Evolutionary conservation across 495 filamentous ascomycete species (phyloP).

Genomic region (Penicilliopsis zonata): DNA sequence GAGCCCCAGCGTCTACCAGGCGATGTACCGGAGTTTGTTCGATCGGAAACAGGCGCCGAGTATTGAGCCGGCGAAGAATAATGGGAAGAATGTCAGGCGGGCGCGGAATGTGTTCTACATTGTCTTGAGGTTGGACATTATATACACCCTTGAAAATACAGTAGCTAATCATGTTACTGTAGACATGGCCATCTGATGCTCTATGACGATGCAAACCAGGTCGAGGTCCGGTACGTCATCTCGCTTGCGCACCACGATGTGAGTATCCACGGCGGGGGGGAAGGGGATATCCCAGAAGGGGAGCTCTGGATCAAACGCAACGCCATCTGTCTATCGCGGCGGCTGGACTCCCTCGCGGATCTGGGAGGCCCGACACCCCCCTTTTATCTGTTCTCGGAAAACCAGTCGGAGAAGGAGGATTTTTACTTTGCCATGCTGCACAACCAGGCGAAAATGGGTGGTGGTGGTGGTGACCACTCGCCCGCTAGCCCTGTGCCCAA

Average conservation of each 20-base stretch:
- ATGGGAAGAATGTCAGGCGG: constrained; percentile 53
- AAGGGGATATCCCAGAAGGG: constrained; percentile 70
- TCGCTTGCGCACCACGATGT: constrained; percentile 80
- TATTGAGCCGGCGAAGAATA: constrained; percentile 33
- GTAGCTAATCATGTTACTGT: constrained; percentile 2
- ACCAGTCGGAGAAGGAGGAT: constrained; percentile 90
- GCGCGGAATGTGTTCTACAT: constrained; percentile 90
- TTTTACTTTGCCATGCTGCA: constrained; percentile 90
- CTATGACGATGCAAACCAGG: constrained; percentile 78
- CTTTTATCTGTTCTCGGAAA: constrained; percentile 89
- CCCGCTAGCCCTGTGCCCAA: constrained; percentile 48
- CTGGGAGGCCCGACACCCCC: constrained; percentile 53
- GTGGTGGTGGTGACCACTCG: too few relatives aligned
- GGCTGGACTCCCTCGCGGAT: constrained; percentile 48
- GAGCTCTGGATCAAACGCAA: constrained; percentile 95
- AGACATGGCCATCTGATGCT: constrained; percentile 96
- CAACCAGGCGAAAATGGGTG: constrained; percentile 61
- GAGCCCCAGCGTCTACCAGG: constrained; percentile 90
- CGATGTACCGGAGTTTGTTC: constrained; percentile 94
- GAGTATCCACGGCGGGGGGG: constrained; percentile 77
- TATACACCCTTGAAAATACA: background rate
- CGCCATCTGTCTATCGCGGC: constrained; percentile 73
- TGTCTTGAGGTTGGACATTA: constrained; percentile 56
- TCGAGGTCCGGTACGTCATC: constrained; percentile 91
- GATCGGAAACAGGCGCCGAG: constrained; percentile 60